These are phyloP conservation scores for Yamagishiella unicocca DNA, from an alignment of 139 green algal genomes.

Conservation along the genomic window DNA sequence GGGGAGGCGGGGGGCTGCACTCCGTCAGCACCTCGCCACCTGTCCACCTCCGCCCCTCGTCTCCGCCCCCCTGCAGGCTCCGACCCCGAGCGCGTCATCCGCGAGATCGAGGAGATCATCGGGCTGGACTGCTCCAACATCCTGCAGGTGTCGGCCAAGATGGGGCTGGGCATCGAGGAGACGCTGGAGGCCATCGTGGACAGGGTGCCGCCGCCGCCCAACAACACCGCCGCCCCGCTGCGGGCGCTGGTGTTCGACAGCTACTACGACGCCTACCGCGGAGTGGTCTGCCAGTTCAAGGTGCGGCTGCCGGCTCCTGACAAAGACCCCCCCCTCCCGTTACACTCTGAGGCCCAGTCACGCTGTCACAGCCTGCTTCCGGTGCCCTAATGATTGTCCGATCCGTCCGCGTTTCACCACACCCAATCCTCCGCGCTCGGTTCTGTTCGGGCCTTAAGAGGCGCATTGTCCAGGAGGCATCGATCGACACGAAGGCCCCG, in stretches of 20 bases:
- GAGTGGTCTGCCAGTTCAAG: slow-evolving; percentile 71
- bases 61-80: slow-evolving; percentile 70
- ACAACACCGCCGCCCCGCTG: slow-evolving; percentile 75
- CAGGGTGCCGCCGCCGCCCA: slow-evolving; percentile 82
- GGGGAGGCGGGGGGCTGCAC: no score
- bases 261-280: slow-evolving; percentile 96
- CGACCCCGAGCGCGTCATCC: slow-evolving; percentile 90
- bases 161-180: slow-evolving; percentile 91
- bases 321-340: no score
- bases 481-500: no score
- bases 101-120: slow-evolving; percentile 97
- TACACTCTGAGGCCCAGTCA: no score
- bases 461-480: no score
- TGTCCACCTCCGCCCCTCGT: not conserved
- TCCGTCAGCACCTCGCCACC: not conserved
- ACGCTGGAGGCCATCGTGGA: slow-evolving; percentile 93
- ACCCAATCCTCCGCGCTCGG: no score
- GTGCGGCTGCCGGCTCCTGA: no score
- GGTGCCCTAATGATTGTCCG: no score
- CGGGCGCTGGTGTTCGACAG: slow-evolving; percentile 97
- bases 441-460: no score
- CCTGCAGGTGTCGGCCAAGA: slow-evolving; percentile 47
- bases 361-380: no score
- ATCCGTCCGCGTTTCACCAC: no score
- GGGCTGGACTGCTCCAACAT: slow-evolving; percentile 91